Base-by-base conservation (phyloP, 2,329 filamentous ascomycete genomes). In the Epichloe hybrida region DNA sequence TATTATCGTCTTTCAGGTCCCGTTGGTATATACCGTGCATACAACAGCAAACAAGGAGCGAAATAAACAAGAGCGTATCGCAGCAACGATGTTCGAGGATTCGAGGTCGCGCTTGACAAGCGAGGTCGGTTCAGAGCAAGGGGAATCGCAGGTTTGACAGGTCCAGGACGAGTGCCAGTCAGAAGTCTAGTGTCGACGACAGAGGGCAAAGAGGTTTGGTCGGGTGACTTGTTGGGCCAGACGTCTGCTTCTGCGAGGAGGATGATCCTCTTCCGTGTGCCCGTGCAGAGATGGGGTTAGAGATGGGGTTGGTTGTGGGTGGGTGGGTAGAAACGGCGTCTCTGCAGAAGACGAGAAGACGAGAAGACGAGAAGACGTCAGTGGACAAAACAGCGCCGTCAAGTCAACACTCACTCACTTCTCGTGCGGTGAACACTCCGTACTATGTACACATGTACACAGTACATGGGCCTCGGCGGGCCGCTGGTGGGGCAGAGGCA, bases 321-420 rank as follows among this genome's bases (percentile, higher is more conserved):
- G 46, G 12, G 38, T 48, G 50, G 35, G 50, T 50, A 41, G 46
- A 49, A 36, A 36, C 34, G 23, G 46, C 46, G 52, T 48, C 41
- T 36, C 45, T 54, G 51, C 41, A 46, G 39, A 51, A 47, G 46
- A 53, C 49, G 53, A 46, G 35, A 51, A 50, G 46, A 53, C 49
- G 53, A 46, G 39, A 51, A 47, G 46, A 53, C 49, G 53, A 46
- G 35, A 51, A 50, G 46, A 53, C 49, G 53, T 54, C 53, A 53
- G 53, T 52, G 53, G 53, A 41, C 44, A 39, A 41, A 38, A 31
- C 27, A 31, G 27, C 45, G 48, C n/a, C 27, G 1, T 35, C 42
- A 35, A 35, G 11, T 42, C 40, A 42, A 2, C 21, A 15, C 27
- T n/a, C 31, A 7, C 23, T 27, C 23, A 27, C 23, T 27, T 23